Evolutionary conservation across 2,329 filamentous ascomycete genomes (phyloP), one percentile per base, ranked within the genome.

Genomic region (Zymoseptoria brevis): DNA sequence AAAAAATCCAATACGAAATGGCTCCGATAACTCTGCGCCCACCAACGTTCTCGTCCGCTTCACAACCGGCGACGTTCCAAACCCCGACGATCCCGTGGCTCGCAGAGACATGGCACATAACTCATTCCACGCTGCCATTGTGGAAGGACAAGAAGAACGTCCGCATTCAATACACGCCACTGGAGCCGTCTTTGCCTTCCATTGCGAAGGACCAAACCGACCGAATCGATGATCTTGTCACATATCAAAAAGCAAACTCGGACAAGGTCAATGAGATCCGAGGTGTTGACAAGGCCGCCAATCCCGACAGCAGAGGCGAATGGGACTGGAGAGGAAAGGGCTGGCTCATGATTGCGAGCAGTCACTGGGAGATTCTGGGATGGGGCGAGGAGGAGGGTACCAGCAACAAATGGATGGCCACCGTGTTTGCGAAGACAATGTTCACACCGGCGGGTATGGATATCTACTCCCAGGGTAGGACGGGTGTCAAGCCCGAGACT

Each of bases 381-480:
- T 92, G 84, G 79, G 89, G 89, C 4, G 81, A 87, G 69, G 74
- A 76, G 21, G 71, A 74, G 56, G 62, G 55, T 8, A 65, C 58
- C 7, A 64, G 64, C 9, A 72, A 71, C 81, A 66, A 75, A 35
- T 96, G 89, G 88, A 84, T 83, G 1, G 88, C 96, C 13, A 95
- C 89, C 4, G 93, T 87, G 80, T 96, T 96, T 73, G 86, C 87
- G 63, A 86, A 88, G 69, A 95, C 89, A 22, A 66, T 92, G 51
- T 95, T 96, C 67, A 94, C 90, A 6, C 87, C 87, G 63, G 88
- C 90, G 58, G 90, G 90, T 0, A 69, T 96, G 29, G 90, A 96
- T 74, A 74, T 95, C 8, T 94, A 93, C 73, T 85, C 83, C 52
- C 80, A 87, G 66, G 78, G 80, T 16, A 80, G 75, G 55, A 81